Conservation (phyloP, 495 filamentous ascomycete species). For the Bryoglossum gracile region DNA sequence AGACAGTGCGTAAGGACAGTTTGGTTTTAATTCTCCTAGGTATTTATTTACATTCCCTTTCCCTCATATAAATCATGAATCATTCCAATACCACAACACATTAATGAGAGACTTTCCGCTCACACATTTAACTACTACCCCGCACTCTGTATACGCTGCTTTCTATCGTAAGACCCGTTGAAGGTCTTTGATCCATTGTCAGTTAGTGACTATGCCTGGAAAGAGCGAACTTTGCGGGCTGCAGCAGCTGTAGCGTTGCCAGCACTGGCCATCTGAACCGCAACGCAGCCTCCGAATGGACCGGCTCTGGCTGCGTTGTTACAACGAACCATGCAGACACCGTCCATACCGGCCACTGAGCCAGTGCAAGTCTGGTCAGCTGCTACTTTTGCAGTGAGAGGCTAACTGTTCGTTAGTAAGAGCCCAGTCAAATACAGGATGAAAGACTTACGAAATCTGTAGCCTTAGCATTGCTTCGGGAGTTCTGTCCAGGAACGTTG, state of each 20-base stretch:
- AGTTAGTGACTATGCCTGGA: constrained; percentile 2
- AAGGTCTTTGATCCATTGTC: too few species aligned
- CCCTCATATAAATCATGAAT: too few species aligned
- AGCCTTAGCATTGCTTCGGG: constrained; percentile 32
- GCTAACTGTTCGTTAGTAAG: constrained; percentile 1
- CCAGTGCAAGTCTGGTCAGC: constrained; percentile 33
- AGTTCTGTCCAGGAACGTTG: constrained; percentile 31
- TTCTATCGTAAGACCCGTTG: too few species aligned
- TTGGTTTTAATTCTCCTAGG: too few species aligned
- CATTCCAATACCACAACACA: too few species aligned
- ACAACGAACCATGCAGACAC: constrained; percentile 51
- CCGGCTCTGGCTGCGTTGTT: constrained; percentile 43
- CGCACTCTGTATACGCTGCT: too few species aligned
- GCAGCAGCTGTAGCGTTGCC: background rate
- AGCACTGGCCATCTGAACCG: constrained; percentile 30
- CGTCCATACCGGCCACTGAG: constrained; percentile 35
- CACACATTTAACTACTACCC: too few species aligned
- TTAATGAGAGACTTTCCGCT: too few species aligned
- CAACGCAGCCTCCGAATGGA: constrained; percentile 47
- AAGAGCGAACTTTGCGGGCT: background rate
- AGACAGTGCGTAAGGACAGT: too few species aligned
- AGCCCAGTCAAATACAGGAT: background rate
- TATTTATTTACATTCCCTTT: too few species aligned
- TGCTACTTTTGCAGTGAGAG: constrained; percentile 35
- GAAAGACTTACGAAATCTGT: constrained; percentile 31